Base-by-base conservation (phyloP, 306 rosid species). In the Malus domestica region DNA sequence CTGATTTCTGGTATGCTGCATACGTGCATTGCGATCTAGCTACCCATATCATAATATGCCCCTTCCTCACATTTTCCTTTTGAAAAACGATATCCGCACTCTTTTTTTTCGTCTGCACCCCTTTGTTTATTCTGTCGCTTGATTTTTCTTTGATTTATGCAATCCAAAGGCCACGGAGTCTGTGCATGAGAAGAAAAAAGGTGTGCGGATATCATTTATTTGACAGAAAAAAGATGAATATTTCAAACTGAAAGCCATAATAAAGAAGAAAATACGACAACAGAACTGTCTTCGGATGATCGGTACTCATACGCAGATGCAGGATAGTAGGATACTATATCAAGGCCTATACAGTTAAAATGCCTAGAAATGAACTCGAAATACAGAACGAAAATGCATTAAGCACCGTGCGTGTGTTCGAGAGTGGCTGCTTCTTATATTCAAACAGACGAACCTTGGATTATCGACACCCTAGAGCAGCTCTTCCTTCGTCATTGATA, bases 401-500 rank as follows among this genome's bases (percentile, higher is more conserved):
- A 44, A 27, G 45, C 70, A 45, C 30, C n/a, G 4, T 5, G 13
- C 2, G 55, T 6, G 8, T 51, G 55, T 42, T 2, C 45, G 12
- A 3, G 3, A 0, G 8, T 6, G 55, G 57, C 27, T 23, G 58
- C 20, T 40, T 59, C 77, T 38, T 27, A 27, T 15, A 12, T 32
- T 18, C 20, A 29, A 55, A 72, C 76, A 73, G 19, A 59, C 44
- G 76, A 22, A 35, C 30, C 9, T 73, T 27, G 45, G 49, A 6
- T 77, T 30, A 44, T 83, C 98, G 89, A 77, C 98, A 94, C 82
- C 98, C 98, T 54, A 92, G 79, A 20, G 79, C 89, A 55, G 83
- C 89, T 83, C 97, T 89, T 52, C 96, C 85, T 6, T 89, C 97
- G 5, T 76, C 87, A 66, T 73, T n/a, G 33, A 94, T 78, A 42